These are phyloP conservation scores for Colletotrichum destructivum DNA, from an alignment of 2,329 filamentous ascomycete genomes.

Conservation along the genomic window DNA sequence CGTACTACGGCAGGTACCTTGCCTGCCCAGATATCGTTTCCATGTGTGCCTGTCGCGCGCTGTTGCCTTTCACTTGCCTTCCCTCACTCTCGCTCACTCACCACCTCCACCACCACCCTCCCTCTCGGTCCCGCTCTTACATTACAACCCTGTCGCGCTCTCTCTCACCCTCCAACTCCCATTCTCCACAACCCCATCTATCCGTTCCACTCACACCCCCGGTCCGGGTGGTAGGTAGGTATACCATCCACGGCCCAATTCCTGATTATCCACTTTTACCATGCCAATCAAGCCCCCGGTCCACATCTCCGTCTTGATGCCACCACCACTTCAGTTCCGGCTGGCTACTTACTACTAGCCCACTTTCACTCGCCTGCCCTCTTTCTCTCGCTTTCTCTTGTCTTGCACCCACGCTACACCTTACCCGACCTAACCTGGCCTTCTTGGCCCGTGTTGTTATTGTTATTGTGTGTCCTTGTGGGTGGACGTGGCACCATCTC, in stretches of 20 bases:
- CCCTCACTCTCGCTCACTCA: not conserved
- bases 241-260: slow-evolving; percentile 21
- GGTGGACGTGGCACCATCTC: slow-evolving; percentile 2
- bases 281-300: slow-evolving; percentile 30
- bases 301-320: slow-evolving; percentile 21
- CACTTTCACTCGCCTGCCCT: slow-evolving; percentile 11
- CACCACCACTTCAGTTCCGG: slow-evolving; percentile 3
- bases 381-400: slow-evolving; percentile 11
- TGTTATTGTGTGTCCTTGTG: not conserved
- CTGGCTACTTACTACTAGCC: not conserved
- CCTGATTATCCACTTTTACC: slow-evolving; percentile 16
- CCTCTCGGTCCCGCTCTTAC: not conserved
- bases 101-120: slow-evolving; percentile 13
- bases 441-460: not conserved
- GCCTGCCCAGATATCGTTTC: no score
- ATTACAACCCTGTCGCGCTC: slow-evolving; percentile 22
- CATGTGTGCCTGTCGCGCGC: no score
- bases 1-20: not conserved
- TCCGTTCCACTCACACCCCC: slow-evolving; percentile 21
- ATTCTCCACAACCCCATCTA: slow-evolving; percentile 29
- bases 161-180: not conserved
- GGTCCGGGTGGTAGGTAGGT: slow-evolving; percentile 1
- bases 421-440: slow-evolving; percentile 9
- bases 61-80: not conserved
- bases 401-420: slow-evolving; percentile 17